phyloP scores from a whole-genome alignment of 1,284 basidiomycete genomes.

The Pholiota adiposa region DNA sequence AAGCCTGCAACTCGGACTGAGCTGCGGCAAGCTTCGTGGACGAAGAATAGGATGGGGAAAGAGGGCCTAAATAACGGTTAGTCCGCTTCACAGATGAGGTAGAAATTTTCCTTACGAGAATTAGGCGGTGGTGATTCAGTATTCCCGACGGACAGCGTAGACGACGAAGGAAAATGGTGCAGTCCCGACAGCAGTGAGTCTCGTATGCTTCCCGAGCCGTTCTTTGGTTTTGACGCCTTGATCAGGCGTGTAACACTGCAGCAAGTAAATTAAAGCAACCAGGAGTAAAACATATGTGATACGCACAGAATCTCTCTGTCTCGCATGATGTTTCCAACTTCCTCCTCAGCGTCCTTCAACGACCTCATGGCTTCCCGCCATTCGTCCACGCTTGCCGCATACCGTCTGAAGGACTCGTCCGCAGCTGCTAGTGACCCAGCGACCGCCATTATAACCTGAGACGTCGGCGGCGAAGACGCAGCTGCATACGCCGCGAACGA shows the following conservation, averaged over 20 bases:
- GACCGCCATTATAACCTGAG: conserved; percentile 60
- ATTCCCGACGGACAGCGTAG: conserved; percentile 36
- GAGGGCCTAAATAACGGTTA: conserved; percentile 21
- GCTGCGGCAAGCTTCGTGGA: conserved; percentile 63
- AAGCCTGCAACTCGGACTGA: conserved; percentile 77
- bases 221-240: conserved; percentile 67
- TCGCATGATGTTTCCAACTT: conserved; percentile 66
- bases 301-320: conserved; percentile 81
- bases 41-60: conserved; percentile 34
- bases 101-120: conserved; percentile 28
- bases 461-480: conserved; percentile 59
- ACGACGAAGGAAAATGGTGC: conserved; percentile 35
- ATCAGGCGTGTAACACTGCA: conserved; percentile 74
- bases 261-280: too few relatives aligned
- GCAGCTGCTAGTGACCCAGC: conserved; percentile 62
- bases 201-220: conserved; percentile 37
- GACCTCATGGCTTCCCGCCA: conserved; percentile 66
- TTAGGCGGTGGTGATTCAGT: conserved; percentile 32
- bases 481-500: conserved; percentile 76
- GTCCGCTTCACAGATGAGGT: background rate
- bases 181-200: conserved; percentile 44
- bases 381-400: conserved; percentile 60
- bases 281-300: background rate
- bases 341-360: conserved; percentile 70
- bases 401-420: conserved; percentile 69